phyloP scores from a whole-genome alignment of 805 yeast genomes.

The Candida endomychidarum region DNA sequence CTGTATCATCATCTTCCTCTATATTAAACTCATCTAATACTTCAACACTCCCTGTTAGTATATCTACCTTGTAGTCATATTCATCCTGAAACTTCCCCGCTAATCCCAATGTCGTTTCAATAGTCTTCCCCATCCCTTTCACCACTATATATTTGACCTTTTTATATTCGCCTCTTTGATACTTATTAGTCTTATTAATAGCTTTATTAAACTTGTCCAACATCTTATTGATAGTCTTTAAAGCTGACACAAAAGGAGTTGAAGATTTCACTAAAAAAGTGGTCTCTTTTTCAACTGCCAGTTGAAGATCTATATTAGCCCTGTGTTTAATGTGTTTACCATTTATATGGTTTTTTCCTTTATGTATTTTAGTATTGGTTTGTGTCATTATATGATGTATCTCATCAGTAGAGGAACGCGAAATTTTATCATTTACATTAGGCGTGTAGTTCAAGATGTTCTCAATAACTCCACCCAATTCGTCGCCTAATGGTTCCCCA shows the following conservation, averaged over 20 bases:
- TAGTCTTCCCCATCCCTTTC: slow-evolving; percentile 72
- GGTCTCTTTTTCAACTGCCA: slow-evolving; percentile 44
- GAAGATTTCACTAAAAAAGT: slow-evolving; percentile 57
- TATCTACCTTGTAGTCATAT: slow-evolving; percentile 52
- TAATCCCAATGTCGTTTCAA: slow-evolving; percentile 60
- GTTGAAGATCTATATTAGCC: slow-evolving; percentile 45
- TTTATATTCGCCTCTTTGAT: slow-evolving; percentile 34
- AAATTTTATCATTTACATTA: neutral
- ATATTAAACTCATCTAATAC: slow-evolving; percentile 67
- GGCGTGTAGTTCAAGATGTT: slow-evolving; percentile 7
- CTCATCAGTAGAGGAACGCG: slow-evolving; percentile 2
- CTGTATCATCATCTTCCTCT: slow-evolving; percentile 27
- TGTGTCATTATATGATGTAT: too few species aligned
- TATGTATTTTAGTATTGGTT: too few species aligned
- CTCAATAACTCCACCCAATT: slow-evolving; percentile 6
- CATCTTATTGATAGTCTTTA: slow-evolving; percentile 61
- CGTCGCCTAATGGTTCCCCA: slow-evolving; percentile 5
- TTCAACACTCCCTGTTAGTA: slow-evolving; percentile 61
- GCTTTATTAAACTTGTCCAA: slow-evolving; percentile 43
- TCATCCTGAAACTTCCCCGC: slow-evolving; percentile 59
- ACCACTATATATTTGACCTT: slow-evolving; percentile 51
- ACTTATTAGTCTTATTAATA: slow-evolving; percentile 21
- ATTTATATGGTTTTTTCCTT: slow-evolving; percentile 15
- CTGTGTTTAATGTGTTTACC: slow-evolving; percentile 53
- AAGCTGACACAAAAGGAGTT: slow-evolving; percentile 73